Percentiles rank a stretch among this genome's conserved stretches.
phyloP scores from a whole-genome alignment of 495 filamentous ascomycete genomes.

The Lophium mytilinum region DNA sequence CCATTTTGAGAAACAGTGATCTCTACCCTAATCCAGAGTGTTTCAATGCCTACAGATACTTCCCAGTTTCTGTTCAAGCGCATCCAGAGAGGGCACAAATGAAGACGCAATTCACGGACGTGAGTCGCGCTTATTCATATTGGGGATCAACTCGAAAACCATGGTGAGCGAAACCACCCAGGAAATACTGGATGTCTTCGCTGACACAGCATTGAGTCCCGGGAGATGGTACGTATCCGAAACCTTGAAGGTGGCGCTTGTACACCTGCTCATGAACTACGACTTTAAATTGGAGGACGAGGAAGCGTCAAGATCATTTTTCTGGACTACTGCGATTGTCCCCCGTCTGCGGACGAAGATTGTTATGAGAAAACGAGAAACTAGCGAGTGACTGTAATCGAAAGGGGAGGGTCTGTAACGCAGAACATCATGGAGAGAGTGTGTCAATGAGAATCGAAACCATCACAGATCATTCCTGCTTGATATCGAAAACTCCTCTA shows the following conservation, averaged over 20 bases:
- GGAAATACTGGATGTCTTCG: too few species aligned
- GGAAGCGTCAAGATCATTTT: not conserved
- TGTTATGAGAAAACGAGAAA: too few species aligned
- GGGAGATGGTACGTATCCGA: conserved; percentile 7
- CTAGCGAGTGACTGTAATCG: too few species aligned
- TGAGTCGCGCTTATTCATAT: not conserved
- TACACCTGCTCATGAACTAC: conserved; percentile 7
- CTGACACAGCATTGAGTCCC: conserved; percentile 1
- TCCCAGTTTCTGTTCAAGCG: not conserved
- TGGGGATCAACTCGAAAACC: conserved; percentile 4
- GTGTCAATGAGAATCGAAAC: too few species aligned
- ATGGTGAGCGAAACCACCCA: conserved; percentile 4
- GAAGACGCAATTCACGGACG: conserved; percentile 1
- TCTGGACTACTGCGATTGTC: conserved; percentile 7
- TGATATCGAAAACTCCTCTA: too few species aligned
- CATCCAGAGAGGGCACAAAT: not conserved
- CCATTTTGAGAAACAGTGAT: not conserved
- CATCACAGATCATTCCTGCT: too few species aligned
- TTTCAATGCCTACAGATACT: not conserved
- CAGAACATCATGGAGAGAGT: too few species aligned
- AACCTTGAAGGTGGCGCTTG: not conserved
- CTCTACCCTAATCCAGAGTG: not conserved
- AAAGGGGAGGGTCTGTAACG: too few species aligned
- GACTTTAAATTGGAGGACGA: conserved; percentile 4
- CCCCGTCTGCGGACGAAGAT: too few species aligned